Evolutionary conservation across 495 filamentous ascomycete species (phyloP).

Genomic region (Baudoinia panamericana): DNA sequence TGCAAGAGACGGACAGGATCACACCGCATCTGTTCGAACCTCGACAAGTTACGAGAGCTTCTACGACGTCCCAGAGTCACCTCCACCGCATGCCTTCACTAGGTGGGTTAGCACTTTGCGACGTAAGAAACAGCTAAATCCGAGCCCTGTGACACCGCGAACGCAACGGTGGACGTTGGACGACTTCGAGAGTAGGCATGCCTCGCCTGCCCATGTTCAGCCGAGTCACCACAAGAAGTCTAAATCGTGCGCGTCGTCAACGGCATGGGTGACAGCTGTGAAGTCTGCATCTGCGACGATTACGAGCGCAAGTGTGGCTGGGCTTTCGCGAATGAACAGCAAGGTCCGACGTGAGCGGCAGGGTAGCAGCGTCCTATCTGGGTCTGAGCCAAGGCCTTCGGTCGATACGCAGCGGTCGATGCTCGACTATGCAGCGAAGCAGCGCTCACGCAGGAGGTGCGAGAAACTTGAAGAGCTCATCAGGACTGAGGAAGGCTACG

Average conservation of each 20-base stretch:
- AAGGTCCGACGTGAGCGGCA: conserved; percentile 42
- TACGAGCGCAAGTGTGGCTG: conserved; percentile 51
- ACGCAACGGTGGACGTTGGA: conserved; percentile 38
- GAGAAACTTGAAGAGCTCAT: conserved; percentile 73
- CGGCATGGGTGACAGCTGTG: conserved; percentile 57
- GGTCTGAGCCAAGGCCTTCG: conserved; percentile 46
- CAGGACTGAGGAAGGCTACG: conserved; percentile 74
- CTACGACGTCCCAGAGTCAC: neutral
- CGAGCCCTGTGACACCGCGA: conserved; percentile 17
- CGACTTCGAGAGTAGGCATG: conserved; percentile 23
- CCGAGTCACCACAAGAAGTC: conserved; percentile 37
- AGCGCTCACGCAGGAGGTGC: conserved; percentile 58
- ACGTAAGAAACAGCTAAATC: conserved; percentile 25
- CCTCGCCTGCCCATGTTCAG: conserved; percentile 20
- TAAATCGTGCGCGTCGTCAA: conserved; percentile 56
- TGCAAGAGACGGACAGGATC: too few relatives aligned
- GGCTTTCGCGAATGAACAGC: conserved; percentile 34
- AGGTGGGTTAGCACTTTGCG: conserved; percentile 44
- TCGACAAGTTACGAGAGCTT: too few relatives aligned
- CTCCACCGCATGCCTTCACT: conserved; percentile 29
- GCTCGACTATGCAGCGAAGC: conserved; percentile 58
- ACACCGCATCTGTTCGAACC: too few relatives aligned
- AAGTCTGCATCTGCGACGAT: conserved; percentile 66
- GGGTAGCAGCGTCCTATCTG: conserved; percentile 48
- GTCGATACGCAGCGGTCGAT: conserved; percentile 49